Evolutionary conservation across 371 early-diverging fungal species (phyloP).

Genomic region (Gilbertella persicaria): DNA sequence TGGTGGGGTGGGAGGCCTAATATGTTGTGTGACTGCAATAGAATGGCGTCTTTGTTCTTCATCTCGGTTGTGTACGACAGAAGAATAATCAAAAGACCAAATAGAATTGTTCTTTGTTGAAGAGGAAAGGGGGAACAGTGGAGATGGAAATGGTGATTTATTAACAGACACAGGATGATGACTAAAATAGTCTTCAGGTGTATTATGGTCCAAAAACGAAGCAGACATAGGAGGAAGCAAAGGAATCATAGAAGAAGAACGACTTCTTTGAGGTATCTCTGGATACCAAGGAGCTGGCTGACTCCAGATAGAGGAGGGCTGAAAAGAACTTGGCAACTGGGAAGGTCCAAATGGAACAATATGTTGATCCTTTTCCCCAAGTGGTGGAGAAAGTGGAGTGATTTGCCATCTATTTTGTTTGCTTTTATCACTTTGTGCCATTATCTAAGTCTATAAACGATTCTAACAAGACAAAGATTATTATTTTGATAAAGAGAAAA

Average conservation of each 20-base stretch:
- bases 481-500: not conserved
- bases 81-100: constrained; percentile 4
- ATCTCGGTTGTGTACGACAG: not conserved
- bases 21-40: constrained; percentile 4
- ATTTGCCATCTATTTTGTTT: no score
- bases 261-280: constrained; percentile 1
- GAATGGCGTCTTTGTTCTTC: constrained; percentile 16
- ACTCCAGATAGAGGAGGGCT: not conserved
- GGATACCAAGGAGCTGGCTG: not conserved
- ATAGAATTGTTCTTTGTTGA: not conserved
- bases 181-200: not conserved
- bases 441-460: no score
- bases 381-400: not conserved
- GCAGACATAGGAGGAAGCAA: not conserved
- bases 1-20: constrained; percentile 9
- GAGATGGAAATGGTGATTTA: constrained; percentile 11
- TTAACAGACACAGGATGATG: not conserved
- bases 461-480: not conserved
- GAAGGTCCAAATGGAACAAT: not conserved
- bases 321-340: no score
- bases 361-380: constrained; percentile 1
- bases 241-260: not conserved
- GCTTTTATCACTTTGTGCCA: no score
- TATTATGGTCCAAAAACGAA: not conserved
- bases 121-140: not conserved